phyloP scores from a whole-genome alignment of 768 basidiomycete genomes.

The Plicaturopsis crispa region DNA sequence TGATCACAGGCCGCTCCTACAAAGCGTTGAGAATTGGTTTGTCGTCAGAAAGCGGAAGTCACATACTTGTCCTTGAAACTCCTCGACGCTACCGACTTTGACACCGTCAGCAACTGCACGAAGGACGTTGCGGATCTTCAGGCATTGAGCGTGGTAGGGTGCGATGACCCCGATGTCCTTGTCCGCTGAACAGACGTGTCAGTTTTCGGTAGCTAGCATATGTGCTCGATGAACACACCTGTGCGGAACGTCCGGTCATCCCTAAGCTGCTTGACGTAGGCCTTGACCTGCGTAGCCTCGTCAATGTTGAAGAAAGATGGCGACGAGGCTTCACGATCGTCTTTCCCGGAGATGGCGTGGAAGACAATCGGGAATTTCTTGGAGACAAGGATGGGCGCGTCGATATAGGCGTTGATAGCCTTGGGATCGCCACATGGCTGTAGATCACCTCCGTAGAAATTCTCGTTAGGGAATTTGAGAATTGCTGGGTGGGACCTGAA shows the following conservation, averaged over 20 bases:
- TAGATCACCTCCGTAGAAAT: slow-evolving; percentile 51
- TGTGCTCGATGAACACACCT: slow-evolving; percentile 10
- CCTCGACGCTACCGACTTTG: slow-evolving; percentile 35
- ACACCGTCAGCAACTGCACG: slow-evolving; percentile 11
- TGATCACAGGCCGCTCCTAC: slow-evolving; percentile 50
- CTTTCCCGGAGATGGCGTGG: slow-evolving; percentile 26
- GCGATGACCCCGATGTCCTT: slow-evolving; percentile 32
- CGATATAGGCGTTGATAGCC: not conserved
- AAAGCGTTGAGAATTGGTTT: not conserved
- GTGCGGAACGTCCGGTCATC: slow-evolving; percentile 14
- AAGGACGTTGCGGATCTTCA: slow-evolving; percentile 21
- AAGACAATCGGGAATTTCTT: slow-evolving; percentile 23
- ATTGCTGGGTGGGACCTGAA: slow-evolving; percentile 51
- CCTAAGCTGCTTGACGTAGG: slow-evolving; percentile 15
- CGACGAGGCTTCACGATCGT: slow-evolving; percentile 28
- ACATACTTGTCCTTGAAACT: slow-evolving; percentile 33
- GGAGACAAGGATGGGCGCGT: not conserved
- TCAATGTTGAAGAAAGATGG: slow-evolving; percentile 36
- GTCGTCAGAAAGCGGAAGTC: not conserved
- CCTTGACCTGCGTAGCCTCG: slow-evolving; percentile 24
- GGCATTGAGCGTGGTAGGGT: slow-evolving; percentile 31
- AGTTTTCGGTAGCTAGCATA: not conserved
- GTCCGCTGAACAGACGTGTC: slow-evolving; percentile 13
- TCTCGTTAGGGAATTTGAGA: slow-evolving; percentile 47
- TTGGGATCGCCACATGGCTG: slow-evolving; percentile 32